A percentile compares a stretch with the other conserved stretches of the same genome.
These are phyloP conservation scores for Globisporangium paroecandrum DNA, from an alignment of 352 stramenopile species.

Conservation along the genomic window DNA sequence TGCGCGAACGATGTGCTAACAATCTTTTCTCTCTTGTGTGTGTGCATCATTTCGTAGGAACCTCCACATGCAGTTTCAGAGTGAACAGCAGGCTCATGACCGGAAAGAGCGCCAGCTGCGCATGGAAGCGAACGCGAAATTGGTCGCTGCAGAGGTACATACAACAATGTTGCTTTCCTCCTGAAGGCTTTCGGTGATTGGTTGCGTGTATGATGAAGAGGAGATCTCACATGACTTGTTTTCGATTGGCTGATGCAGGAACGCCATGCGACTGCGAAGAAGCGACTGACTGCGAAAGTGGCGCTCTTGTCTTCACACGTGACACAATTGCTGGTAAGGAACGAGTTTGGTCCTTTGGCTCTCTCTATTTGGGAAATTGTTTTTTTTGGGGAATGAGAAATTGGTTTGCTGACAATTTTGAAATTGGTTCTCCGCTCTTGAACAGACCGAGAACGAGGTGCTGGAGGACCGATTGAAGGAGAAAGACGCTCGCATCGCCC, in stretches of 20 bases:
- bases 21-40: not conserved
- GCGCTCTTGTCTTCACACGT: conserved; percentile 26
- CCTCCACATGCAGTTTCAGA: conserved; percentile 43
- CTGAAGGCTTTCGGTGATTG: no score
- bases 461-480: conserved; percentile 32
- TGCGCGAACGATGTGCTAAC: no score
- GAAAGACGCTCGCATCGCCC: conserved; percentile 43
- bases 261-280: conserved; percentile 37
- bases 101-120: conserved; percentile 48
- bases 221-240: not conserved
- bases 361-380: conserved; percentile 2
- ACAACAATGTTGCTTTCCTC: not conserved
- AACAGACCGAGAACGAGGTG: conserved; percentile 36
- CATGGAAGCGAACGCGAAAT: conserved; percentile 40
- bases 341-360: not conserved
- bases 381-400: not conserved
- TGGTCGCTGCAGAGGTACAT: conserved; percentile 36
- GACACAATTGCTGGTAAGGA: conserved; percentile 32
- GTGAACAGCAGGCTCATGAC: conserved; percentile 28
- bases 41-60: conserved; percentile 23
- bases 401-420: not conserved
- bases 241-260: conserved; percentile 18
- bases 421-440: not conserved
- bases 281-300: conserved; percentile 36
- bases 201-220: no score